Evolutionary conservation across 768 basidiomycete species (phyloP).

Genomic region (Tephrocybe sp.): DNA sequence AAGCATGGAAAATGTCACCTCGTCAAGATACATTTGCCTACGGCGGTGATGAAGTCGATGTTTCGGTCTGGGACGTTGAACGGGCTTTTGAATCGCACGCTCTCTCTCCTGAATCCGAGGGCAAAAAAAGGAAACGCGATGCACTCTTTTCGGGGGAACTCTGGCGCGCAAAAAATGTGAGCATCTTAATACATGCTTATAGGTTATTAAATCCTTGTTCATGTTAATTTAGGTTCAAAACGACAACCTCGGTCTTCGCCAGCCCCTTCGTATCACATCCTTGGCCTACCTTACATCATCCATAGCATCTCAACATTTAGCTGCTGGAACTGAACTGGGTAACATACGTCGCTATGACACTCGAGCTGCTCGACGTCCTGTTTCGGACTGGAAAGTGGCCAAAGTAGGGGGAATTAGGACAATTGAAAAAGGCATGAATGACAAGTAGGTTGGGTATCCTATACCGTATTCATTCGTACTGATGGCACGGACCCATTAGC

Average conservation of each 20-base stretch:
- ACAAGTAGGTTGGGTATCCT: slow-evolving; percentile 49
- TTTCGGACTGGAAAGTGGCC: slow-evolving; percentile 62
- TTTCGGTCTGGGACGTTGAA: slow-evolving; percentile 79
- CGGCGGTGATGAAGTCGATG: slow-evolving; percentile 83
- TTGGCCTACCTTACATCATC: slow-evolving; percentile 53
- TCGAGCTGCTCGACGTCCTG: slow-evolving; percentile 62
- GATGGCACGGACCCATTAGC: slow-evolving; percentile 31
- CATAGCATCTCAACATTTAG: slow-evolving; percentile 43
- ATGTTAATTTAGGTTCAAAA: slow-evolving; percentile 54
- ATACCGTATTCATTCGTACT: background rate
- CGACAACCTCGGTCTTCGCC: slow-evolving; percentile 70
- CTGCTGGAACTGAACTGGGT: slow-evolving; percentile 74
- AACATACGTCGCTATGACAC: slow-evolving; percentile 78
- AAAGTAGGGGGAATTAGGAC: slow-evolving; percentile 60
- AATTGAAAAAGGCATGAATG: slow-evolving; percentile 55
- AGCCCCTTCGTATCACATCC: slow-evolving; percentile 73
- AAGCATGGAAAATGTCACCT: slow-evolving; percentile 59
- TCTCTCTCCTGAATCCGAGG: slow-evolving; percentile 15
- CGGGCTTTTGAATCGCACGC: slow-evolving; percentile 38
- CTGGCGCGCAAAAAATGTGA: slow-evolving; percentile 84
- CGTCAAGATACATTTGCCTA: slow-evolving; percentile 64
- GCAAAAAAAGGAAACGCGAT: slow-evolving; percentile 62
- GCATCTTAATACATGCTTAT: slow-evolving; percentile 10
- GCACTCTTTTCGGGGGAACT: slow-evolving; percentile 67
- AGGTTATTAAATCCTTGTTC: background rate